Evolutionary conservation across 2,329 filamentous ascomycete genomes (phyloP).

Genomic region (Colletotrichum camelliae): DNA sequence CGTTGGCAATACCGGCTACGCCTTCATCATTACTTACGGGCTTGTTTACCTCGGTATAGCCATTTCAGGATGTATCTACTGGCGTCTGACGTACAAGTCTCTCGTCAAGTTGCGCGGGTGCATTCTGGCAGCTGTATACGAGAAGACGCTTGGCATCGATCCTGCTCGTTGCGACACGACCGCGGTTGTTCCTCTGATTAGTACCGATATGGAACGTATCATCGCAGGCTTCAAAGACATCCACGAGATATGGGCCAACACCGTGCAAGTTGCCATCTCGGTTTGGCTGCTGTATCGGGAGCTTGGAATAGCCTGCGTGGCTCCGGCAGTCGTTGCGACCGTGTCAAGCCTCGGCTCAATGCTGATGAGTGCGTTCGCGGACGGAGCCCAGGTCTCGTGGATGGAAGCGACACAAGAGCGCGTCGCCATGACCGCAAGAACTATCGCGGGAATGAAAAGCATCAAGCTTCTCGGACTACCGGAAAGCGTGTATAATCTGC

Average conservation of each 20-base stretch:
- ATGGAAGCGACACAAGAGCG: slow-evolving; percentile 27
- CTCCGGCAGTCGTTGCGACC: slow-evolving; percentile 35
- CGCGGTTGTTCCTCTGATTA: slow-evolving; percentile 51
- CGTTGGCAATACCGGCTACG: slow-evolving; percentile 37
- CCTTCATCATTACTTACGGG: slow-evolving; percentile 44
- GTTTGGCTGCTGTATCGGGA: slow-evolving; percentile 51
- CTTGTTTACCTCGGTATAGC: slow-evolving; percentile 47
- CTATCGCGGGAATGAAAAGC: slow-evolving; percentile 40
- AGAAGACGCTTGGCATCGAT: slow-evolving; percentile 41
- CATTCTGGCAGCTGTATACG: slow-evolving; percentile 51
- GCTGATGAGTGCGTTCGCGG: not conserved
- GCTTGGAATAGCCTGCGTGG: not conserved
- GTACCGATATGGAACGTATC: slow-evolving; percentile 50
- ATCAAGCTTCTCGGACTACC: slow-evolving; percentile 42
- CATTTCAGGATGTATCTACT: slow-evolving; percentile 41
- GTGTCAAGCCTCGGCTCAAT: not conserved
- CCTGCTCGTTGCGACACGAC: slow-evolving; percentile 33
- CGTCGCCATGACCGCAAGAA: slow-evolving; percentile 28
- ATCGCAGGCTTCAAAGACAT: slow-evolving; percentile 34
- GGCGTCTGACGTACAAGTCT: slow-evolving; percentile 34
- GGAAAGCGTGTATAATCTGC: slow-evolving; percentile 24
- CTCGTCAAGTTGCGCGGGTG: slow-evolving; percentile 34
- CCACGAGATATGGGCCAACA: slow-evolving; percentile 46
- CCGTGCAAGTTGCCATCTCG: slow-evolving; percentile 46
- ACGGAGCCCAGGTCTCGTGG: slow-evolving; percentile 23